Percentiles rank a stretch among this genome's conserved stretches.
These are phyloP conservation scores for Rhynchosporium secalis DNA, from an alignment of 2,329 filamentous ascomycete species.

Conservation along the genomic window DNA sequence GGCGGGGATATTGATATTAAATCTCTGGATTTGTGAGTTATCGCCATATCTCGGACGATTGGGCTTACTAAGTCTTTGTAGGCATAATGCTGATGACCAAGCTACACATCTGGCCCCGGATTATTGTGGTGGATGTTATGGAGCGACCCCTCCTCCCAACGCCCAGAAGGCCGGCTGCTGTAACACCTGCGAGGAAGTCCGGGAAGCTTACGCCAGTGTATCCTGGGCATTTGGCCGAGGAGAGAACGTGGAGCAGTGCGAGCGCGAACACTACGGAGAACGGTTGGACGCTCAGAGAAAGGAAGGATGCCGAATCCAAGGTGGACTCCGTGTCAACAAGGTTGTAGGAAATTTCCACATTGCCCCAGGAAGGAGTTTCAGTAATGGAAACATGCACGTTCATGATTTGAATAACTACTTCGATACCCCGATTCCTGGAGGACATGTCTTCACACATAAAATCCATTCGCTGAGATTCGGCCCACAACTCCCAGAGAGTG, in stretches of 20 bases:
- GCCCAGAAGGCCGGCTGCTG: slow-evolving; percentile 86
- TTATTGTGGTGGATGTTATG: slow-evolving; percentile 95
- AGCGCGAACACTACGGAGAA: slow-evolving; percentile 90
- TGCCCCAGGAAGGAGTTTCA: slow-evolving; percentile 93
- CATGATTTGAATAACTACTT: slow-evolving; percentile 97
- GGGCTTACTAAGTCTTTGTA: slow-evolving; percentile 39
- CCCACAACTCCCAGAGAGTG: slow-evolving; percentile 77
- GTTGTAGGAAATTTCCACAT: slow-evolving; percentile 99
- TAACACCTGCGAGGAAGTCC: slow-evolving; percentile 94
- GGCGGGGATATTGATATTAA: slow-evolving; percentile 72
- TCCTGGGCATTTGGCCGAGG: slow-evolving; percentile 95
- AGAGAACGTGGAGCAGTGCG: slow-evolving; percentile 91
- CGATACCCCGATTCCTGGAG: slow-evolving; percentile 64
- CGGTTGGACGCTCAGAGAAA: slow-evolving; percentile 82
- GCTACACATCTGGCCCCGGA: slow-evolving; percentile 80
- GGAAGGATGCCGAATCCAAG: slow-evolving; percentile 94
- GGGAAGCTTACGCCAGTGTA: slow-evolving; percentile 85
- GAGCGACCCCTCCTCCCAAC: slow-evolving; percentile 70
- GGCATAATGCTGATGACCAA: slow-evolving; percentile 66
- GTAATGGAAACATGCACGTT: slow-evolving; percentile 93
- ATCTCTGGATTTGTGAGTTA: slow-evolving; percentile 63
- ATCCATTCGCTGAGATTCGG: slow-evolving; percentile 92
- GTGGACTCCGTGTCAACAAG: slow-evolving; percentile 92
- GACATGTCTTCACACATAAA: slow-evolving; percentile 85
- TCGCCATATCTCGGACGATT: slow-evolving; percentile 23